These are phyloP conservation scores for Lagenaria siceraria DNA, from an alignment of 306 rosid species.

Conservation along the genomic window DNA sequence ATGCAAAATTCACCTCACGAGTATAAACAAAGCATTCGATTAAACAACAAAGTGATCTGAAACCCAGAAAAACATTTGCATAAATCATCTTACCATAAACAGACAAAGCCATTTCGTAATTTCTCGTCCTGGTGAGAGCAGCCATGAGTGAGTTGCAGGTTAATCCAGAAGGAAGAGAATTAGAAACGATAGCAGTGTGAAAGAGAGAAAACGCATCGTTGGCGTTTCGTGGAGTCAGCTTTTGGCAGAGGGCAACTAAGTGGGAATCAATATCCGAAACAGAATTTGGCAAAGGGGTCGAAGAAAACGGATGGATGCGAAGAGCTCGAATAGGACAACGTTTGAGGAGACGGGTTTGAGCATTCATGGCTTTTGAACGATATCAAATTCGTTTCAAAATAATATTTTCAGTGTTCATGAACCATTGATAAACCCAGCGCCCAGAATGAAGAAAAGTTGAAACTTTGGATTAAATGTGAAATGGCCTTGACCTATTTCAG, in stretches of 20 bases:
- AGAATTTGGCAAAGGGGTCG: conserved; percentile 19
- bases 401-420: neutral
- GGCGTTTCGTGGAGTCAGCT: conserved; percentile 24
- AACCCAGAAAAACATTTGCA: conserved; percentile 26
- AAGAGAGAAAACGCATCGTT: conserved; percentile 50
- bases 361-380: neutral
- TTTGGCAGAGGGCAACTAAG: conserved; percentile 24
- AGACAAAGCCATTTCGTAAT: conserved; percentile 26
- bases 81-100: conserved; percentile 39
- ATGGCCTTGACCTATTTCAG: neutral
- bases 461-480: neutral
- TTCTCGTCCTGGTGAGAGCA: conserved; percentile 32
- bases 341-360: neutral
- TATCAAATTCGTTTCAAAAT: neutral
- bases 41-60: conserved; percentile 39
- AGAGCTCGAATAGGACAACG: neutral
- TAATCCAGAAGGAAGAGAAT: conserved; percentile 23
- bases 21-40: conserved; percentile 38
- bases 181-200: conserved; percentile 27
- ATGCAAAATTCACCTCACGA: conserved; percentile 26
- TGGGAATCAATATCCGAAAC: conserved; percentile 23
- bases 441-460: neutral
- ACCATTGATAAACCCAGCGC: neutral
- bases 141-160: conserved; percentile 43
- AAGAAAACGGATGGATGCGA: conserved; percentile 16